Conservation (phyloP, 257 asterid genomes). For the Fraxinus cuspidata region DNA sequence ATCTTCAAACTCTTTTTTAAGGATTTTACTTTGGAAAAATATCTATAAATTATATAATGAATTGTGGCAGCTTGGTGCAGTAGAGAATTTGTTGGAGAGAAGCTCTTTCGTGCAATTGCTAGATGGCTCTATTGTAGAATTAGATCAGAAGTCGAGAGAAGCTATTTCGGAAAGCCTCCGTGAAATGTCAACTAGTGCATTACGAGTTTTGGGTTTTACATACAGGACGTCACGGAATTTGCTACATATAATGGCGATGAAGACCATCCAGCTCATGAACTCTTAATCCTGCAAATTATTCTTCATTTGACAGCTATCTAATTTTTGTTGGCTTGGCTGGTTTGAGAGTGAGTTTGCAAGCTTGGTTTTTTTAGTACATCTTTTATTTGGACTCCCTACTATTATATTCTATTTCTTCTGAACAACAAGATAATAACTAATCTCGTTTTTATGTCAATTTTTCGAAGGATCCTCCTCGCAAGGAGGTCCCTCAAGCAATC, state of each 20-base stretch:
- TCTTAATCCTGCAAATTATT: slow-evolving; percentile 41
- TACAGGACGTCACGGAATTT: too few relatives aligned
- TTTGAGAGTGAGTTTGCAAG: slow-evolving; percentile 66
- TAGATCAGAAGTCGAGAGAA: too few relatives aligned
- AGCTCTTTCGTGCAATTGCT: too few relatives aligned
- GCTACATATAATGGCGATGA: too few relatives aligned
- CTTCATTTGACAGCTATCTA: slow-evolving; percentile 81
- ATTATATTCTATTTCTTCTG: too few relatives aligned
- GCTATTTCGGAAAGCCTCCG: too few relatives aligned
- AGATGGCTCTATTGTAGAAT: too few relatives aligned
- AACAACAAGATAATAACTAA: neutral
- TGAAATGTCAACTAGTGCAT: too few relatives aligned
- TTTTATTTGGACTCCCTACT: neutral
- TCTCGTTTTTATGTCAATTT: neutral
- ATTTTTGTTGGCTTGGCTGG: slow-evolving; percentile 92
- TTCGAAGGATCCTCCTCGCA: slow-evolving; percentile 91
- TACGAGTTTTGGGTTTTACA: too few relatives aligned
- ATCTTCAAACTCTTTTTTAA: neutral
- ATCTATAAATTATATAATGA: neutral
- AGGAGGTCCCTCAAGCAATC: slow-evolving; percentile 94
- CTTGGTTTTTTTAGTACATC: slow-evolving; percentile 1
- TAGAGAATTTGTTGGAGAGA: too few relatives aligned
- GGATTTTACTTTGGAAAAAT: neutral
- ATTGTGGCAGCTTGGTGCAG: too few relatives aligned
- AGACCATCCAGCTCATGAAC: too few relatives aligned